Base-by-base conservation (phyloP, 2,329 filamentous ascomycete species). In the Cyclaneusma minus region DNA sequence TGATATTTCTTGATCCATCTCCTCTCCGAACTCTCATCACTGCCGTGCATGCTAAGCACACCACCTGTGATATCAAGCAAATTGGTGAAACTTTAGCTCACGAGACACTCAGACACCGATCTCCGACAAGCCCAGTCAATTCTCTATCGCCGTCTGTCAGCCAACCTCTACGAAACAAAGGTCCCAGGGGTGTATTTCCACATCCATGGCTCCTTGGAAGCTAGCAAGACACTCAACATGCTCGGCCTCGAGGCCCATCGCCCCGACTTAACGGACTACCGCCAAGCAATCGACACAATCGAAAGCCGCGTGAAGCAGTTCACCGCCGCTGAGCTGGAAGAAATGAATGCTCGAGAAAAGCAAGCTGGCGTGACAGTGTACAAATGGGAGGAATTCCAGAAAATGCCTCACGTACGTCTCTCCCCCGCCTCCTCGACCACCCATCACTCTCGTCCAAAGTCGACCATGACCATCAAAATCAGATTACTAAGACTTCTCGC, bases 161-260 rank as follows among this genome's bases (percentile, higher is more conserved):
- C 76, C 9, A 80, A 80, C 33, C 51, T 82, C 2, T 82, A 81
- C 49, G 59, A 64, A 39, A 80, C 76, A 6, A 72, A 68, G 43
- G 61, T 58, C n/a, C 51, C 58, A 2, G 67, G 64, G n/a, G 60
- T 74, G 42, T 82, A 68, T 41, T 83, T 78, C 42, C 77, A 83
- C 41, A 75, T 82, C 14, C 77, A 82, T 43, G 76, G 77, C 22
- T 82, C 76, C 1, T 51, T 83, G 1, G 75, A 82, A 37, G 76
- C 77, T 3, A 71, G 67, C 7, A 73, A 64, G 6, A 77, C 74
- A 0, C 51, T 82, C 15, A 58, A 64, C 22, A 81, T 81, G 74
- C 63, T 82, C 37, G 76, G 73, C 0, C 50, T 82, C 4, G 63
- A 71, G 25, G 56, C 71, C 0, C 60, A 68, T 29, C 55, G 65